Base-by-base conservation (phyloP, 345 rosid species). In the Eucalyptus microcorys region DNA sequence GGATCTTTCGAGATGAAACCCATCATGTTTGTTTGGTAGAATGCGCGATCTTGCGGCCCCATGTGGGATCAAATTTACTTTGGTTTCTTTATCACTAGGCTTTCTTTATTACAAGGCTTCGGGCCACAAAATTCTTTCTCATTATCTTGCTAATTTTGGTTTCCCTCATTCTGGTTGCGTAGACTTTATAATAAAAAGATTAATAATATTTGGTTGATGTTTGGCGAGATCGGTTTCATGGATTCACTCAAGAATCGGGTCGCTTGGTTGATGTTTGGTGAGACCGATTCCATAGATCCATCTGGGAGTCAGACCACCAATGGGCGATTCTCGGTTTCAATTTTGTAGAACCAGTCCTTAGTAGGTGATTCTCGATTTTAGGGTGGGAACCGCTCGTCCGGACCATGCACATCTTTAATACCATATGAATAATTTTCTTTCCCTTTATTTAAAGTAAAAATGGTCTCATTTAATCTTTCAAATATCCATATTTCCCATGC, bases 271-370 rank as follows among this genome's bases (percentile, higher is more conserved):
- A 52, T 52, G 26, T 52, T 52, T 52, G 26, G 10, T 52, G 26
- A 52, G 57, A 52, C 4, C 1, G 1, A 4, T 8, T 52, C 2
- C 0, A 52, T 52, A 5, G 5, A 52, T 52, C 0, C 0, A 52
- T 52, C 5, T 0, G 0, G 4, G 10, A 52, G 21, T 52, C 0
- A 0, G 26, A 52, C 26, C 4, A 3, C 8, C 24, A 52, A 52
- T 0, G 0, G 0, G 1, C 0, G 55, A 19, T 52, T 52, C 24
- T 4, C 2, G 15, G 5, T 48, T 48, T 48, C 2, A 48, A 13
- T 48, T 4, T 48, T 13, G 49, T 48, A 1, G 49, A 52, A 52
- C 8, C 0, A 2, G 55, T 50, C 55, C 1, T 3, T 52, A 3
- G 24, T 52, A 21, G 57, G 26, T 0, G 1, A 5, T 21, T 21